A percentile compares a stretch with the other conserved stretches of the same genome.
phyloP scores from a whole-genome alignment of 441 rosid genomes.

The Populus hybrid region DNA sequence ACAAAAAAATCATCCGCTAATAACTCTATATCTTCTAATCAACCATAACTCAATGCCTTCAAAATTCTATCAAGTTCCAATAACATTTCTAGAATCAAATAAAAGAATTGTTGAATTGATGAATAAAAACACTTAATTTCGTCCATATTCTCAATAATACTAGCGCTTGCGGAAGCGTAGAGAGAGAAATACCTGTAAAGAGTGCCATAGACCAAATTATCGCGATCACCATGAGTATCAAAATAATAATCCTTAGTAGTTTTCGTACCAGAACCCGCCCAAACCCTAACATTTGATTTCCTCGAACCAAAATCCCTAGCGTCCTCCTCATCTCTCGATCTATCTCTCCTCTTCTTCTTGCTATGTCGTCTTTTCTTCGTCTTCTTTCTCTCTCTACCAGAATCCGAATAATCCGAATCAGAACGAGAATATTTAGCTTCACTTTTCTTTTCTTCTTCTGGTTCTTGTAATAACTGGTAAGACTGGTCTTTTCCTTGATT shows the following conservation, averaged over 20 bases:
- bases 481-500: constrained; percentile 8
- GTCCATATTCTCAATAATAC: not conserved
- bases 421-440: constrained; percentile 18
- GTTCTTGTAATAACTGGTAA: constrained; percentile 28
- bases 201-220: constrained; percentile 80
- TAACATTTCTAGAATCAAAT: no score
- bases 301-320: constrained; percentile 33
- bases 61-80: no score
- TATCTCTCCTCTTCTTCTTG: constrained; percentile 37
- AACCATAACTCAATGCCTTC: no score
- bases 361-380: constrained; percentile 33
- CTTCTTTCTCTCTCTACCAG: constrained; percentile 27
- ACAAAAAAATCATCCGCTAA: no score
- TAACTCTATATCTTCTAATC: no score
- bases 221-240: constrained; percentile 82
- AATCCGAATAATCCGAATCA: constrained; percentile 25
- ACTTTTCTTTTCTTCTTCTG: constrained; percentile 25
- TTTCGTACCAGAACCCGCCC: constrained; percentile 41
- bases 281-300: constrained; percentile 45
- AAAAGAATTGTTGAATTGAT: no score
- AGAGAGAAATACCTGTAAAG: constrained; percentile 55
- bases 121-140: not conserved
- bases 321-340: constrained; percentile 25
- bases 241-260: constrained; percentile 74
- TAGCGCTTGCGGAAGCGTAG: not conserved